A percentile compares a stretch with the other conserved stretches of the same genome.
These are phyloP conservation scores for Cytospora paraplurivora DNA, from an alignment of 2,329 filamentous ascomycete species.

Conservation along the genomic window DNA sequence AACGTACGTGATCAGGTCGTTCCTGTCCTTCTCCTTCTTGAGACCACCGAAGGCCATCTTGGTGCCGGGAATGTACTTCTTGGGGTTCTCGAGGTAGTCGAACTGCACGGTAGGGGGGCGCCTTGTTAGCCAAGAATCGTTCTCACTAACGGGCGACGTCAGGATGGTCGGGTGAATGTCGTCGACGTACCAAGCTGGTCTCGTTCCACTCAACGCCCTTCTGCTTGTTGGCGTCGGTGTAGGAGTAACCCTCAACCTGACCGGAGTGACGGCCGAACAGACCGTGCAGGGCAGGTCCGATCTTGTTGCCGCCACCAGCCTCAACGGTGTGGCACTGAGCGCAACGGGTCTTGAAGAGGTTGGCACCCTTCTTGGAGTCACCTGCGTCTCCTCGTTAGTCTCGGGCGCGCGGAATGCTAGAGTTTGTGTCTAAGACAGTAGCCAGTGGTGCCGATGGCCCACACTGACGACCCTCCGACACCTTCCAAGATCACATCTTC, in stretches of 20 bases:
- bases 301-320: slow-evolving; percentile 90
- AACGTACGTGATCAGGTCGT: slow-evolving; percentile 95
- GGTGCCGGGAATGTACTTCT: slow-evolving; percentile 99
- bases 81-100: slow-evolving; percentile 99
- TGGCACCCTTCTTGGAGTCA: slow-evolving; percentile 94
- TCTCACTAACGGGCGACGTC: background rate
- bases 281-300: slow-evolving; percentile 94
- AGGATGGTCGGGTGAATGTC: background rate
- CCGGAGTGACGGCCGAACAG: slow-evolving; percentile 97
- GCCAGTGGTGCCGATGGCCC: background rate
- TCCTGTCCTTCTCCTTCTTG: slow-evolving; percentile 99
- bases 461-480: background rate
- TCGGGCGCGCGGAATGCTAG: background rate
- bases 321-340: slow-evolving; percentile 98
- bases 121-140: slow-evolving; percentile 5
- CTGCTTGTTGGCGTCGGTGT: slow-evolving; percentile 99
- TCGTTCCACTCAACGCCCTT: slow-evolving; percentile 91
- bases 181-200: slow-evolving; percentile 69
- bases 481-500: background rate
- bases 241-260: slow-evolving; percentile 87
- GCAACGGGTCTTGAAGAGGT: slow-evolving; percentile 99
- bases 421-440: background rate
- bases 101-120: slow-evolving; percentile 52
- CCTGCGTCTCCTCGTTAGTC: slow-evolving; percentile 53
- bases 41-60: slow-evolving; percentile 99